These are phyloP conservation scores for Suillus brevipes DNA, from an alignment of 768 basidiomycete species.

Conservation along the genomic window DNA sequence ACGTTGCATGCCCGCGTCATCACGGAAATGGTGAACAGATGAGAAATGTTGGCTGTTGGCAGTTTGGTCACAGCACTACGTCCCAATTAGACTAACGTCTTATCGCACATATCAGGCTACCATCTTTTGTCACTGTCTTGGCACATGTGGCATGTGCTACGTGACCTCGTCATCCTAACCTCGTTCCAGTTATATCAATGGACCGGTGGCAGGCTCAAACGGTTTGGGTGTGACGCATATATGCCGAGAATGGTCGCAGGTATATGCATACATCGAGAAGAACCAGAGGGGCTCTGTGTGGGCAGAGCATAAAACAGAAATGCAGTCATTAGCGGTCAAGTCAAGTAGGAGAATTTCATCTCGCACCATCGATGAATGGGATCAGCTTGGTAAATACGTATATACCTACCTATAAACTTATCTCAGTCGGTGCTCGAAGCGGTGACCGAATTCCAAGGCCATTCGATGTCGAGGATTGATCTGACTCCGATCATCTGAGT, in stretches of 20 bases:
- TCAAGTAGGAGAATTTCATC: background rate
- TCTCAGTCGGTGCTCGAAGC: background rate
- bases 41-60: too few relatives aligned
- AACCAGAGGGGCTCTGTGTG: slow-evolving; percentile 16
- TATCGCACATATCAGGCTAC: too few relatives aligned
- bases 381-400: background rate
- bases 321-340: background rate
- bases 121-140: too few relatives aligned
- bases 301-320: background rate
- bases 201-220: slow-evolving; percentile 16
- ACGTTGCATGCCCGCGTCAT: too few relatives aligned
- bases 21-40: too few relatives aligned
- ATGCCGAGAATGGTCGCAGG: slow-evolving; percentile 30
- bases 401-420: background rate
- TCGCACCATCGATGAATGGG: background rate
- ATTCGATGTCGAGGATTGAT: background rate
- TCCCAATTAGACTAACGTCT: too few relatives aligned
- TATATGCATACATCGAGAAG: slow-evolving; percentile 24
- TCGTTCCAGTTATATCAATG: slow-evolving; percentile 36
- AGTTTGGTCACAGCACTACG: too few relatives aligned
- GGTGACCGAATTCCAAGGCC: background rate
- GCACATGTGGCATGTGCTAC: too few relatives aligned
- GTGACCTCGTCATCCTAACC: slow-evolving; percentile 24
- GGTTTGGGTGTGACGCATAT: slow-evolving; percentile 28
- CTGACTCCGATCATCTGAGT: too few relatives aligned